Percentiles rank a stretch among this genome's conserved stretches.
phyloP scores from a whole-genome alignment of 2,329 filamentous ascomycete genomes.

The Didymosphaeria variabile region DNA sequence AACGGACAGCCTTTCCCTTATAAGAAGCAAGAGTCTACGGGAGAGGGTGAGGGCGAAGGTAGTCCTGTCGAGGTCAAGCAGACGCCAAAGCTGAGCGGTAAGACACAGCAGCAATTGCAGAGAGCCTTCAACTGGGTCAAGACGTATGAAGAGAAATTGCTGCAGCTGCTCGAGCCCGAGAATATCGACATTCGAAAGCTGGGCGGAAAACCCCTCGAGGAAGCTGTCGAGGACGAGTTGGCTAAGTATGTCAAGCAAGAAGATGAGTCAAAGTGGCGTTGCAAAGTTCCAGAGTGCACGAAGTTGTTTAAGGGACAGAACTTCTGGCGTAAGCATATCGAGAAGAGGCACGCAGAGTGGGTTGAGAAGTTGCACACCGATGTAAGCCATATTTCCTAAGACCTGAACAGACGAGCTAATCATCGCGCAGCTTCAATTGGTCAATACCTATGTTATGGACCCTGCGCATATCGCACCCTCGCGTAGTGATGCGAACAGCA shows the following conservation, averaged over 20 bases:
- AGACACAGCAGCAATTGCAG: slow-evolving; percentile 89
- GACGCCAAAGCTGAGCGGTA: slow-evolving; percentile 69
- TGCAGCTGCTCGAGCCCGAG: slow-evolving; percentile 91
- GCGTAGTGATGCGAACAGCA: slow-evolving; percentile 91
- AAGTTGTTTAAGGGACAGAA: slow-evolving; percentile 97
- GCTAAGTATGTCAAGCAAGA: slow-evolving; percentile 93
- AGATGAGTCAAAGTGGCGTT: slow-evolving; percentile 95
- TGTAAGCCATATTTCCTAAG: slow-evolving; percentile 65
- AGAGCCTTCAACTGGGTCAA: slow-evolving; percentile 98
- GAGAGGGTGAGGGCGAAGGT: slow-evolving; percentile 70
- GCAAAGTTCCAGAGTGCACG: slow-evolving; percentile 93
- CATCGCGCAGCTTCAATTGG: slow-evolving; percentile 74
- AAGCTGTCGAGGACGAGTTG: slow-evolving; percentile 87
- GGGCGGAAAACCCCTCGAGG: slow-evolving; percentile 85
- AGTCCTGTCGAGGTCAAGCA: slow-evolving; percentile 78
- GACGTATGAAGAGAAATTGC: slow-evolving; percentile 96
- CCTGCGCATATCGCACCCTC: slow-evolving; percentile 94
- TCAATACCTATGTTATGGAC: slow-evolving; percentile 94
- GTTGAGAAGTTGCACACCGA: slow-evolving; percentile 81
- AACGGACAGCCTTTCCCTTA: slow-evolving; percentile 83
- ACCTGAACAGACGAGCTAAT: background rate
- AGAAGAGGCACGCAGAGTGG: slow-evolving; percentile 95
- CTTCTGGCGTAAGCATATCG: slow-evolving; percentile 98
- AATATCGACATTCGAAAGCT: slow-evolving; percentile 88
- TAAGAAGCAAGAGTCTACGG: slow-evolving; percentile 75